These are phyloP conservation scores for Ophiocordyceps camponoti-saundersi DNA, from an alignment of 2,329 filamentous ascomycete species.

Conservation along the genomic window DNA sequence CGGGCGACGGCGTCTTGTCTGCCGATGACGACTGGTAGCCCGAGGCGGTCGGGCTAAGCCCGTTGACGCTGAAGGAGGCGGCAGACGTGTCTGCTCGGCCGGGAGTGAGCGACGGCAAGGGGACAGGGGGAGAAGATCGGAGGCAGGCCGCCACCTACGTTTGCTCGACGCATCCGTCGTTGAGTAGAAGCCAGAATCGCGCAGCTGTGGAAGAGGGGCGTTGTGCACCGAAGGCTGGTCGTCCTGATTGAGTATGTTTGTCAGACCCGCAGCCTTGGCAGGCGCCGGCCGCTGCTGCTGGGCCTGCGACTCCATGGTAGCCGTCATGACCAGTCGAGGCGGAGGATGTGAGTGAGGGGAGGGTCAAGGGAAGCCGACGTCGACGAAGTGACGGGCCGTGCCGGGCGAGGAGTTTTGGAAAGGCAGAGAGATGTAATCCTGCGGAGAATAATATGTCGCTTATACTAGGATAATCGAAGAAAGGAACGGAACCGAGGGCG, in stretches of 20 bases:
- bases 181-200: conserved; percentile 27
- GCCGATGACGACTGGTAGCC: conserved; percentile 31
- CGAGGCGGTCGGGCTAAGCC: conserved; percentile 24
- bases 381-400: no score
- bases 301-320: conserved; percentile 7
- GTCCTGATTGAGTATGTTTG: conserved; percentile 21
- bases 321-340: not conserved
- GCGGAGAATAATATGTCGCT: no score
- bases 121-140: conserved; percentile 1
- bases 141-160: conserved; percentile 13
- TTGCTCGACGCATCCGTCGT: conserved; percentile 25
- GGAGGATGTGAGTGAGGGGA: not conserved
- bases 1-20: conserved; percentile 48
- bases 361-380: not conserved
- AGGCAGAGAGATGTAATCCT: no score
- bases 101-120: not conserved
- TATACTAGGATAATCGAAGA: no score
- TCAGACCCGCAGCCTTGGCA: conserved; percentile 18
- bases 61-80: conserved; percentile 20
- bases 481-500: not conserved
- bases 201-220: conserved; percentile 15
- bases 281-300: conserved; percentile 4
- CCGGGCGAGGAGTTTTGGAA: no score
- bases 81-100: conserved; percentile 17
- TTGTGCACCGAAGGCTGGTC: conserved; percentile 12